Evolutionary conservation across 1,284 basidiomycete genomes (phyloP), one percentile per base, ranked within the genome.

Genomic region (Leucoagaricus sp.): DNA sequence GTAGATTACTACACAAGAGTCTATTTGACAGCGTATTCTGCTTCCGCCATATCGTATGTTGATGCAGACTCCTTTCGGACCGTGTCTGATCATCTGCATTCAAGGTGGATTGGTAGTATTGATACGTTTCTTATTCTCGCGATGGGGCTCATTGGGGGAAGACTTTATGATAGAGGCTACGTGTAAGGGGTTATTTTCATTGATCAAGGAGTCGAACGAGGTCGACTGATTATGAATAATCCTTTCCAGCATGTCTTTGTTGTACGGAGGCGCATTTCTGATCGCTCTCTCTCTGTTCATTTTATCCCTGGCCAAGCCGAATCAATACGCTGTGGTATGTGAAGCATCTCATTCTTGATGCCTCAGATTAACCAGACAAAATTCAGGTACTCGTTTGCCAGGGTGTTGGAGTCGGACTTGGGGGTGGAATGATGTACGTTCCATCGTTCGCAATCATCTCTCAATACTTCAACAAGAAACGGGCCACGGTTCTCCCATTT

Each of bases 311-410:
- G 67, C 72, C 7, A 69, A 72, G 34, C 57, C 67, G 53, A 68
- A 69, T 44, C 65, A 72, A 26, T 75, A 73, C 58, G 75, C 74
- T 55, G 74, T 74, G 65, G 80, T 78, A 57, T 47, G 64, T 9
- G 17, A 13, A 46, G 13, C 17, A 17, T 33, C 34, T 5, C n/a
- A n/a, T 28, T 29, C 1, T 19, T 19, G 17, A 10, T 29, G 9
- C n/a, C 6, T 15, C 28, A 6, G 28, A 4, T 33, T n/a, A 21
- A 8, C 17, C 17, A 15, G 33, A 17, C 29, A 13, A 42, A 17
- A 15, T 3, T 67, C 60, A 80, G 77, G 69, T 78, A 33, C 78
- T 81, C 64, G 69, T 82, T 28, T 69, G 74, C 1, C 80, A 82
- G 63, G 80, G 73, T 5, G 64, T 82, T 33, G 75, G 76, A 2